Base-by-base conservation (phyloP, 2,329 filamentous ascomycete genomes). In the Neonectria hederae region DNA sequence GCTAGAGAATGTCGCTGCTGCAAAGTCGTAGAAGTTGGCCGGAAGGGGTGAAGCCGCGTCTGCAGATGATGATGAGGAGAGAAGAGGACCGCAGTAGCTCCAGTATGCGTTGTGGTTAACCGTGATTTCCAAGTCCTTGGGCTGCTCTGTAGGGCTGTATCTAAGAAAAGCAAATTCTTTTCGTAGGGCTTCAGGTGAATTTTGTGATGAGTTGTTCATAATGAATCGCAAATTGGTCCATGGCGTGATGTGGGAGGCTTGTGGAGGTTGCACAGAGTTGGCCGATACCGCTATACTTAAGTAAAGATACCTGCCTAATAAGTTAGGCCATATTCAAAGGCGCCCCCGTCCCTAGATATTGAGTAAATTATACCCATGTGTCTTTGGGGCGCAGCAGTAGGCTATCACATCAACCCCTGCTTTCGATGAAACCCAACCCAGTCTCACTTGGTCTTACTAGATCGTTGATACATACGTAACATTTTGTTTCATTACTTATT, bases 21-120 rank as follows among this genome's bases (percentile, higher is more conserved):
- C 66, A 77, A 82, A 83, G 42, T 81, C 77, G 63, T 81, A 67
- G 54, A 82, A 76, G 63, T 75, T 77, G 10, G 75, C 54, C 0
- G 80, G 79, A 10, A 81, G 65, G 17, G 22, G 62, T 9, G 43
- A 56, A 5, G 19, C 14, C 0, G 43, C 48, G 17, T 61, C 56
- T 21, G 58, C 59, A 19, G 62, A 42, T 17, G 62, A 49, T 17
- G 74, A 68, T 7, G 48, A 10, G 46, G 21, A 28, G 59, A 83
- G 70, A 7, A 82, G 72, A 17, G 81, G 80, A 1, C 81, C 81
- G 63, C 78, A 81, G 71, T 83, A 82, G 60, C 79, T 82, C 81
- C 81, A 83, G 58, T 79, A 82, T 9, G 78, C 75, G 14, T 74
- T 70, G 22, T 68, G 72, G 14, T 69, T 75, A 6, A 80, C 63